Evolutionary conservation across 2,329 filamentous ascomycete species (phyloP).

Genomic region (Fusarium oxysporum): DNA sequence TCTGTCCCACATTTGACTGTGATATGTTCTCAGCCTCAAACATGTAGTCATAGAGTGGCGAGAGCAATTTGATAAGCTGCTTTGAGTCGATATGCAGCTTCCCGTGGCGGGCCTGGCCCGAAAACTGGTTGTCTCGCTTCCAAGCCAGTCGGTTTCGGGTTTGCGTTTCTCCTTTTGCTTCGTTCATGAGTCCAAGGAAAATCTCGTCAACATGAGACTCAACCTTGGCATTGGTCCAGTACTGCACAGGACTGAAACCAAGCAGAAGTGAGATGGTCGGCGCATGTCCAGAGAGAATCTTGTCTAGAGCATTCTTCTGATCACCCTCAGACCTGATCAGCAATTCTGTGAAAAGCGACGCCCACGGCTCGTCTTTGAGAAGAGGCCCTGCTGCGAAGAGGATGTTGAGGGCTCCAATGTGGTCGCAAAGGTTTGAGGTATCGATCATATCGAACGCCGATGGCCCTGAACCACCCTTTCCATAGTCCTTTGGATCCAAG

Average conservation of each 20-base stretch:
- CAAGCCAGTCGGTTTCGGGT: slow-evolving; percentile 50
- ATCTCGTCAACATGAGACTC: slow-evolving; percentile 56
- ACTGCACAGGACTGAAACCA: slow-evolving; percentile 62
- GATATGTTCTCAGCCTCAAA: slow-evolving; percentile 55
- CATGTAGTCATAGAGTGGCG: slow-evolving; percentile 58
- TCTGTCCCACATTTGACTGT: slow-evolving; percentile 9
- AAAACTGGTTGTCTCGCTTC: slow-evolving; percentile 52
- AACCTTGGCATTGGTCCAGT: slow-evolving; percentile 61
- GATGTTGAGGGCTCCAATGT: slow-evolving; percentile 53
- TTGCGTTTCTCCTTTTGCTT: slow-evolving; percentile 34
- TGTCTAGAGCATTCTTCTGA: slow-evolving; percentile 50
- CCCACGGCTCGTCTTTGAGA: slow-evolving; percentile 56
- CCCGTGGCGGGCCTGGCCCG: slow-evolving; percentile 34
- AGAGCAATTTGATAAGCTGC: slow-evolving; percentile 54
- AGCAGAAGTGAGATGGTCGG: slow-evolving; percentile 61
- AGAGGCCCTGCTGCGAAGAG: slow-evolving; percentile 60
- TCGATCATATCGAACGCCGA: slow-evolving; percentile 67
- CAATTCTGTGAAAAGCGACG: slow-evolving; percentile 62
- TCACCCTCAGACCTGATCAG: slow-evolving; percentile 50
- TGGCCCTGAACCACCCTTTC: slow-evolving; percentile 49
- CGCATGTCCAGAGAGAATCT: slow-evolving; percentile 60
- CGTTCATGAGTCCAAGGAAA: slow-evolving; percentile 42
- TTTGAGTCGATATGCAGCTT: slow-evolving; percentile 51
- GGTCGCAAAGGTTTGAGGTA: slow-evolving; percentile 59
- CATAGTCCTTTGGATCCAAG: slow-evolving; percentile 59